Evolutionary conservation across 805 yeast genomes (phyloP), one percentile per base, ranked within the genome.

Genomic region (Huiozyma naganishii): DNA sequence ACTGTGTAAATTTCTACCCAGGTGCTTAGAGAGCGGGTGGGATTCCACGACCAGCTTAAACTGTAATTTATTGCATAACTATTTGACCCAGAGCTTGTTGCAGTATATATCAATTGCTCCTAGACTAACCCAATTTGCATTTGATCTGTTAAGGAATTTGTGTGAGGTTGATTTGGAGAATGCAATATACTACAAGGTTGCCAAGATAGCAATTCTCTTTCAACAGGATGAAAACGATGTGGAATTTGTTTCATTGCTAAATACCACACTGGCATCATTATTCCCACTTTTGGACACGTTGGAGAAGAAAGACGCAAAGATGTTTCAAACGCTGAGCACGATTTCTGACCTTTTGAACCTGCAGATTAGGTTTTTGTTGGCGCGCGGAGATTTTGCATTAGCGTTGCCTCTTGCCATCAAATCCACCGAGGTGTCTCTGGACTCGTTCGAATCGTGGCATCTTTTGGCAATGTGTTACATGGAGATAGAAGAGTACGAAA

Each of bases 61-160:
- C 52, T 69, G 48, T 45, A 70, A 52, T 35, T 60, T 45, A 45
- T 53, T 67, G 44, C 67, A 77, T 46, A 80, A 80, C 61, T 61
- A 68, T 45, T 57, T 80, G n/a, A 68, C 76, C 6, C 78, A 77
- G 51, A 62, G 81, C 0, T 51, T 80, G 13, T 30, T 62, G 41
- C 36, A 37, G 11, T 54, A 53, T 17, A 39, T 61, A 12, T 48
- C 57, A 6, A 40, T 59, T 6, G 45, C 53, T 0, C 58, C 58
- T 1, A 51, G 50, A 10, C 44, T 58, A 17, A 41, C 48, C 11
- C 51, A 46, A 27, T 54, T 46, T 42, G 46, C 62, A 5, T 37
- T 61, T 4, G 44, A 46, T 6, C 42, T 44, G 7, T 42, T 61
- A 29, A 41, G 50, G 13, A 47, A 45, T 9, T 34, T 58, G 34